A percentile compares a stretch with the other conserved stretches of the same genome.
Conservation (phyloP, 2,329 filamentous ascomycete genomes). For the Fusarium metavorans region DNA sequence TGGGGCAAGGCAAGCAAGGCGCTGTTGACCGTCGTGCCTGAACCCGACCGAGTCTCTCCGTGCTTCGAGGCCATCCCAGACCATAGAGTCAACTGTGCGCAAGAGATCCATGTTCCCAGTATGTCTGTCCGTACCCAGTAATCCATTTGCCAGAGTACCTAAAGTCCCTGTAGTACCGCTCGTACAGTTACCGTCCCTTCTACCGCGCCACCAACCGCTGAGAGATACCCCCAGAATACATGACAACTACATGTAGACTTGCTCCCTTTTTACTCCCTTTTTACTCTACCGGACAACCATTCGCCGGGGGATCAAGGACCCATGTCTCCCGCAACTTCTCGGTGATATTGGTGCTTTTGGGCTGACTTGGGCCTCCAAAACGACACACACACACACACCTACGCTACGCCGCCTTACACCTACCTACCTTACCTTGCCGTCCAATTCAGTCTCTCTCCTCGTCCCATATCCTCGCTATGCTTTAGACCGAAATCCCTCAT, state of each 20-base stretch:
- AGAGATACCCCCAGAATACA: conserved; percentile 23
- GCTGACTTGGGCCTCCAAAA: not conserved
- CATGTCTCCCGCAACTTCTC: conserved; percentile 7
- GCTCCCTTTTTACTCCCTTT: not conserved
- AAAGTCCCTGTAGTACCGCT: conserved; percentile 13
- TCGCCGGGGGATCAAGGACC: conserved; percentile 1
- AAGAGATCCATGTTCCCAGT: not conserved
- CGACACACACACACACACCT: conserved; percentile 20
- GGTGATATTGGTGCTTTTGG: conserved; percentile 28
- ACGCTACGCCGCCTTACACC: not conserved
- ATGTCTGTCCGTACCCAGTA: not conserved
- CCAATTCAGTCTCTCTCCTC: not conserved
- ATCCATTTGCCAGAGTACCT: not conserved
- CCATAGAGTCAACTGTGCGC: not conserved
- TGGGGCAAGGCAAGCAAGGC: conserved; percentile 10
- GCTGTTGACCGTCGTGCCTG: not conserved
- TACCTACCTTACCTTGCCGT: conserved; percentile 4
- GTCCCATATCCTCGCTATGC: conserved; percentile 8
- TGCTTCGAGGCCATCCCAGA: conserved; percentile 2
- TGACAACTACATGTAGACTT: conserved; percentile 19
- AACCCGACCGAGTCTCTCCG: not conserved
- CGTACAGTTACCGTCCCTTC: conserved; percentile 18
- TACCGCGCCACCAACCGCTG: not conserved
- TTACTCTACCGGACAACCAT: conserved; percentile 1
- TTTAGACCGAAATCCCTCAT: conserved; percentile 36